Percentiles rank a stretch among this genome's conserved stretches.
These are phyloP conservation scores for Tuber brumale DNA, from an alignment of 495 filamentous ascomycete genomes.

Conservation along the genomic window DNA sequence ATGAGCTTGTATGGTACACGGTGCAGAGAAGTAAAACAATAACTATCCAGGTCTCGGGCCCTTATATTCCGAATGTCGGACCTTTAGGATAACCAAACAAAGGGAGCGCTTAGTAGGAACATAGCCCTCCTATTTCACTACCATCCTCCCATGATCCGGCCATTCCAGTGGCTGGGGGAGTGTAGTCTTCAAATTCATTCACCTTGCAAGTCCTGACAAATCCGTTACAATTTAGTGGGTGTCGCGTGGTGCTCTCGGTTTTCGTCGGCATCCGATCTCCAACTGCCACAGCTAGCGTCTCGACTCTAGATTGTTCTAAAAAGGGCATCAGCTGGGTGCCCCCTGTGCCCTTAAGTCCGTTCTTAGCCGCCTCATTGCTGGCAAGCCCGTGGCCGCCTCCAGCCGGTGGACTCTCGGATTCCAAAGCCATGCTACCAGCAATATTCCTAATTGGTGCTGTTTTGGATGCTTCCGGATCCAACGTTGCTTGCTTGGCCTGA, in stretches of 20 bases:
- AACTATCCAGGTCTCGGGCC: neutral
- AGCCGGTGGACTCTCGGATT: constrained; percentile 15
- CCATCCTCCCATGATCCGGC: constrained; percentile 36
- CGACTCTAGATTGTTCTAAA: constrained; percentile 87
- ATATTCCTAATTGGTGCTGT: constrained; percentile 19
- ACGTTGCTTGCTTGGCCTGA: neutral
- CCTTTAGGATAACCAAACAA: neutral
- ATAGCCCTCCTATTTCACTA: constrained; percentile 38
- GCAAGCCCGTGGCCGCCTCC: constrained; percentile 31
- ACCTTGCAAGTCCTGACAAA: constrained; percentile 38
- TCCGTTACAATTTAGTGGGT: constrained; percentile 15
- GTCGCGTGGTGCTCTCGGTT: constrained; percentile 20
- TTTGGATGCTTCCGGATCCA: neutral
- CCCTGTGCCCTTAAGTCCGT: constrained; percentile 78
- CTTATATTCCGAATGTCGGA: neutral
- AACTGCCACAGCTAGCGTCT: constrained; percentile 87
- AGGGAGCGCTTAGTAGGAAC: constrained; percentile 25
- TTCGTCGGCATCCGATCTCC: constrained; percentile 44
- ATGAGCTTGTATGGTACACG: neutral
- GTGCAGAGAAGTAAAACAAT: neutral
- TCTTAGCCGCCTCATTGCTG: constrained; percentile 42
- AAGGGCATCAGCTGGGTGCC: constrained; percentile 91
- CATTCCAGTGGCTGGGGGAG: constrained; percentile 31
- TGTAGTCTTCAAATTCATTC: constrained; percentile 38
- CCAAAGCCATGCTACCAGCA: constrained; percentile 14